Percentiles rank a stretch among this genome's conserved stretches.
Evolutionary conservation across 108 stramenopile species (phyloP).

Genomic region (Cyclotella baltica): DNA sequence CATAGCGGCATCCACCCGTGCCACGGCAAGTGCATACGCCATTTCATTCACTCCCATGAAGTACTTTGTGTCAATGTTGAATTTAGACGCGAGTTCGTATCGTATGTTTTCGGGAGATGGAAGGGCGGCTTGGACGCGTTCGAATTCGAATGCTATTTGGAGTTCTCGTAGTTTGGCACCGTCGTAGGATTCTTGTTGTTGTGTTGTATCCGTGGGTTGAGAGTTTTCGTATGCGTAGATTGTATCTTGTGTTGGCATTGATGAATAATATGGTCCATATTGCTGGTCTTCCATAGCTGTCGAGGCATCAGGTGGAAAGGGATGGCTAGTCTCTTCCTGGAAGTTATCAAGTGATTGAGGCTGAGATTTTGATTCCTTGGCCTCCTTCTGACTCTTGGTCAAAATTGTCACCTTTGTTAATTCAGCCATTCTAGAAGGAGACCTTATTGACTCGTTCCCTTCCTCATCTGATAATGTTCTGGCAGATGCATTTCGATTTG

Average conservation of each 20-base stretch:
- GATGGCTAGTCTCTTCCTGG: not conserved
- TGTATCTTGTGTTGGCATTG: no score
- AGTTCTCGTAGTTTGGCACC: constrained; percentile 38
- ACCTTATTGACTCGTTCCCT: constrained; percentile 23
- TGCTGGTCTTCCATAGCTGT: not conserved
- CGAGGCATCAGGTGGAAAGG: constrained; percentile 4
- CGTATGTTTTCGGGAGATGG: constrained; percentile 20
- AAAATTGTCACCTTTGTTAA: constrained; percentile 19
- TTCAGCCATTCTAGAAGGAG: constrained; percentile 26
- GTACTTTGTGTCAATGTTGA: constrained; percentile 41
- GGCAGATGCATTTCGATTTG: not conserved
- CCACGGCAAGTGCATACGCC: constrained; percentile 54
- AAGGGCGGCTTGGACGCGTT: constrained; percentile 38
- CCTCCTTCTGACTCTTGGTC: constrained; percentile 10
- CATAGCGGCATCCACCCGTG: constrained; percentile 44
- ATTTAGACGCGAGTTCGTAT: constrained; percentile 39
- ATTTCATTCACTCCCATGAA: constrained; percentile 51
- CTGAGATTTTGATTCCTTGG: not conserved
- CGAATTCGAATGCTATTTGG: constrained; percentile 53
- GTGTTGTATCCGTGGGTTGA: not conserved
- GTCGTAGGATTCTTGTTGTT: constrained; percentile 9
- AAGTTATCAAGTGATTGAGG: not conserved
- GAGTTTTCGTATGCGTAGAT: no score
- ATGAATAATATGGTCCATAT: not conserved
- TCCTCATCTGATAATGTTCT: constrained; percentile 16